Conservation (phyloP, 2,329 filamentous ascomycete species). For the Ustulina deusta region DNA sequence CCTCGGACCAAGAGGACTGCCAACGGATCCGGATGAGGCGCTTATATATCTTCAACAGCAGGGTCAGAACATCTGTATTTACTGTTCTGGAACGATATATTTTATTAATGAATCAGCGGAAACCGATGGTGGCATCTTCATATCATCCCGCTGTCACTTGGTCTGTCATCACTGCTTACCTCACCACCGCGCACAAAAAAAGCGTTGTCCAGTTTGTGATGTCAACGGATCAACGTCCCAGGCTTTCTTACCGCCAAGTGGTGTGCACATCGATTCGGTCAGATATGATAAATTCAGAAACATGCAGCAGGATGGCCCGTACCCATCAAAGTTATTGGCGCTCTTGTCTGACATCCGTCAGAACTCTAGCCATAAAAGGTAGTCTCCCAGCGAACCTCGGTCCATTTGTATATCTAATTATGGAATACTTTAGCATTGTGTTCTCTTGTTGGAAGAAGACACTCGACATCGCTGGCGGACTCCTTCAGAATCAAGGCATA, state of each 20-base stretch:
- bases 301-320: background rate
- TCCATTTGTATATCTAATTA: background rate
- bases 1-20: background rate
- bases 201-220: background rate
- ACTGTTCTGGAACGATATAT: conserved; percentile 15
- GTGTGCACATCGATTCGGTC: background rate
- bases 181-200: background rate
- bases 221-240: background rate
- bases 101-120: background rate
- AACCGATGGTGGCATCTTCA: conserved; percentile 11
- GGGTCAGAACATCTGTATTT: conserved; percentile 13
- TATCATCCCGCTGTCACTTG: conserved; percentile 10
- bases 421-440: conserved; percentile 45
- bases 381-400: background rate
- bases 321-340: conserved; percentile 19
- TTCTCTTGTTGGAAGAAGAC: conserved; percentile 54
- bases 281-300: background rate
- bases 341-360: conserved; percentile 40
- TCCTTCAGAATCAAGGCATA: conserved; percentile 43
- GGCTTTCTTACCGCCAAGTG: background rate
- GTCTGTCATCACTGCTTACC: conserved; percentile 17
- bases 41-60: conserved; percentile 18
- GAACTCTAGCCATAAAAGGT: conserved; percentile 40
- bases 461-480: conserved; percentile 46
- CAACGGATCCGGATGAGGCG: conserved; percentile 10